Evolutionary conservation across 495 filamentous ascomycete genomes (phyloP).

Genomic region (Penicillium manginii): DNA sequence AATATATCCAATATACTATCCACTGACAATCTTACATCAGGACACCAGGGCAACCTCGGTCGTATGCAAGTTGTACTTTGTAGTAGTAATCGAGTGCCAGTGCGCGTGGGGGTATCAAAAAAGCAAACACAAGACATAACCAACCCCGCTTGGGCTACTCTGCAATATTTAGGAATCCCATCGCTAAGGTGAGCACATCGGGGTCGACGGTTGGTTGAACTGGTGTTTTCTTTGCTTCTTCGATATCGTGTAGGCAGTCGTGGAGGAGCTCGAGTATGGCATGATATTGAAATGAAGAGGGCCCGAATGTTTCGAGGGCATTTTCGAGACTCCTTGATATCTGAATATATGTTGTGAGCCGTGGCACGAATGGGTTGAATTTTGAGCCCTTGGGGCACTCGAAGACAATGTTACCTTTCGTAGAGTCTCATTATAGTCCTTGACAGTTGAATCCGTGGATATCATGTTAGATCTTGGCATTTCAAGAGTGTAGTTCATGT

Average conservation of each 20-base stretch:
- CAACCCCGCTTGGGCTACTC: conserved; percentile 15
- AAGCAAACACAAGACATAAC: background rate
- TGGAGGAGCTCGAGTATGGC: conserved; percentile 41
- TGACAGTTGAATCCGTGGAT: conserved; percentile 4
- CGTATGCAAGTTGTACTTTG: too few relatives aligned
- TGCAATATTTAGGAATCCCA: conserved; percentile 45
- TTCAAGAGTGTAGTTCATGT: too few relatives aligned
- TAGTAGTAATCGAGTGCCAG: background rate
- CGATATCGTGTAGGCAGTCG: conserved; percentile 39
- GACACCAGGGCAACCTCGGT: too few relatives aligned
- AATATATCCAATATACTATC: background rate
- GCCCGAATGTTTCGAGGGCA: conserved; percentile 45
- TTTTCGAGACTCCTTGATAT: conserved; percentile 48
- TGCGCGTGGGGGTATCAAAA: conserved; percentile 13
- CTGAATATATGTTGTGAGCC: conserved; percentile 21
- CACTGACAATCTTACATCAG: too few relatives aligned
- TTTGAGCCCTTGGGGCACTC: background rate
- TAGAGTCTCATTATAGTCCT: conserved; percentile 37
- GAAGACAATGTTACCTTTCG: conserved; percentile 28
- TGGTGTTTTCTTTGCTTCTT: conserved; percentile 20
- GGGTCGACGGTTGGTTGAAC: conserved; percentile 28
- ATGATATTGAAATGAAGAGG: conserved; percentile 44
- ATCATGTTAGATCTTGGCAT: too few relatives aligned
- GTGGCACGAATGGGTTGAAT: too few relatives aligned
- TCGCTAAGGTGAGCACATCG: conserved; percentile 39